phyloP scores from a whole-genome alignment of 2,329 filamentous ascomycete species.

The Malbranchea zuffiana region DNA sequence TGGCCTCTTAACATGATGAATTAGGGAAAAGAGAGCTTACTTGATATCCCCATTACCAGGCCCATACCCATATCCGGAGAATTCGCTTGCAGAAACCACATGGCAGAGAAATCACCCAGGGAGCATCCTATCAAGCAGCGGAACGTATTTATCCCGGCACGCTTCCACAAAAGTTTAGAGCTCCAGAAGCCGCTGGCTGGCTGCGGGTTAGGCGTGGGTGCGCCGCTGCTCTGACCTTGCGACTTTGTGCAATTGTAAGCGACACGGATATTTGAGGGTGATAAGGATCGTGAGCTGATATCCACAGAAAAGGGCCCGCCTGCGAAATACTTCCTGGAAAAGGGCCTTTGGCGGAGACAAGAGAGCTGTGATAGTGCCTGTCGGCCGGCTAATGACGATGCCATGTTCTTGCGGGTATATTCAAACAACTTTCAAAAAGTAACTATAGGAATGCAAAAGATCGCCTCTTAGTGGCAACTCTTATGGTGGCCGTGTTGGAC shows the following conservation, averaged over 20 bases:
- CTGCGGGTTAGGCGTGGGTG: background rate
- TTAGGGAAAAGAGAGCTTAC: constrained; percentile 23
- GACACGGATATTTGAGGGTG: background rate
- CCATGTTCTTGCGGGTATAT: background rate
- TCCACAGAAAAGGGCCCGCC: background rate
- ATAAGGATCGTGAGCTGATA: background rate
- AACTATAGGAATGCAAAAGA: background rate
- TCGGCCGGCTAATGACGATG: background rate
- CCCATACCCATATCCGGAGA: constrained; percentile 39
- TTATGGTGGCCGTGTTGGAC: constrained; percentile 7
- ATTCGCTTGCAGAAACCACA: constrained; percentile 45
- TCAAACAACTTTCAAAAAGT: background rate
- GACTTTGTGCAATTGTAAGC: constrained; percentile 10
- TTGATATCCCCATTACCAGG: constrained; percentile 43
- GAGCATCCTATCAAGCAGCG: constrained; percentile 48
- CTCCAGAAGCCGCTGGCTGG: constrained; percentile 25
- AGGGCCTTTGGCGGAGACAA: background rate
- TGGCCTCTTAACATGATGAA: too few relatives aligned
- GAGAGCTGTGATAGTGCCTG: background rate
- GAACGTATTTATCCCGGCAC: constrained; percentile 45
- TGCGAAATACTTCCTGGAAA: background rate
- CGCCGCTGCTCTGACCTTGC: background rate
- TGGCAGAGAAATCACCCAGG: constrained; percentile 44
- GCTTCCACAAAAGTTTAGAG: constrained; percentile 34
- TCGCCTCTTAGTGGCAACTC: constrained; percentile 9